Percentiles rank a stretch among this genome's conserved stretches.
Evolutionary conservation across 1,139 yeast species (phyloP).

Genomic region (Debaryomycetaceae sp.): DNA sequence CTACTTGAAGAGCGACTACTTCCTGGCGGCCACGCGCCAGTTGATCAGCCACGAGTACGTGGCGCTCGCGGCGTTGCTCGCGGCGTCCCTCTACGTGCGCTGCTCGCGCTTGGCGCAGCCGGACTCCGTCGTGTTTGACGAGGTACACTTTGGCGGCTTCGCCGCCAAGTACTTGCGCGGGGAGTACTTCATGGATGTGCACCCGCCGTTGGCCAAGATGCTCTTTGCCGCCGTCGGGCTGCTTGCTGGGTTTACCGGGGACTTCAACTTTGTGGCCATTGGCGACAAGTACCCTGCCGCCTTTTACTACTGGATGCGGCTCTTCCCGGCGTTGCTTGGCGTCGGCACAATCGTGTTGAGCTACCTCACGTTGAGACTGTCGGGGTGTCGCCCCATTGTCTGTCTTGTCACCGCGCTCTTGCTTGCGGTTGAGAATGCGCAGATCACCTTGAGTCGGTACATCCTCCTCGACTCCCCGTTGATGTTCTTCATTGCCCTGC

Average conservation of each 20-base stretch:
- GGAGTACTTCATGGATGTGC: conserved; percentile 83
- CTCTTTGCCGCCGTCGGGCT: conserved; percentile 73
- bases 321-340: conserved; percentile 80
- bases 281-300: conserved; percentile 58
- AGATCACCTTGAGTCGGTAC: conserved; percentile 83
- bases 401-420: conserved; percentile 65
- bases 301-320: conserved; percentile 85
- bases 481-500: conserved; percentile 83
- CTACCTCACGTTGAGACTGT: conserved; percentile 77
- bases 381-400: conserved; percentile 80
- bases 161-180: conserved; percentile 73
- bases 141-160: conserved; percentile 63
- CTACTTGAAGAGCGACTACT: conserved; percentile 24
- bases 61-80: conserved; percentile 44
- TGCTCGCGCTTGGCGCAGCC: conserved; percentile 25
- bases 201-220: conserved; percentile 92
- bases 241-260: conserved; percentile 74
- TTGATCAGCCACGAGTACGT: conserved; percentile 24
- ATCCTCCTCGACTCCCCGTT: conserved; percentile 89
- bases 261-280: conserved; percentile 66
- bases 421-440: conserved; percentile 79
- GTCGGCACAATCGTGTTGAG: conserved; percentile 70
- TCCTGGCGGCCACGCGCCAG: conserved; percentile 18
- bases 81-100: conserved; percentile 50
- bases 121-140: conserved; percentile 34